These are phyloP conservation scores for Didymellaceae sp. DNA, from an alignment of 2,329 filamentous ascomycete genomes.

Conservation along the genomic window DNA sequence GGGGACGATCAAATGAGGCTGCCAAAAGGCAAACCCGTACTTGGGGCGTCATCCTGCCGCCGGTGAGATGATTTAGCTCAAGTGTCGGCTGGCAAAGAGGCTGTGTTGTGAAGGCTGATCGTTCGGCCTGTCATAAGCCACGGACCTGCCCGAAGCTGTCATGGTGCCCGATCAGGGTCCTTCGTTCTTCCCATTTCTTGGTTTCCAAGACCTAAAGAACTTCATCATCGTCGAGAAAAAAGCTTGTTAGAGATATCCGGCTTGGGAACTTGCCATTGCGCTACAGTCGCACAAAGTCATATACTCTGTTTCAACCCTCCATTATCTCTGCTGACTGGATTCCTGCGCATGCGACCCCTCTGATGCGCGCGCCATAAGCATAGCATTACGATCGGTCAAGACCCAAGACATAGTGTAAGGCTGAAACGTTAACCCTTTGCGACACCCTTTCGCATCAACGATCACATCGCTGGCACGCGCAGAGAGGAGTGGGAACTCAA, in stretches of 20 bases:
- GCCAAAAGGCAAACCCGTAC: conserved; percentile 6
- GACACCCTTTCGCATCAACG: background rate
- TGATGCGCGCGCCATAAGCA: background rate
- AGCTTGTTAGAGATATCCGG: no score
- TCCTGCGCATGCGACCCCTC: background rate
- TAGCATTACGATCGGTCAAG: background rate
- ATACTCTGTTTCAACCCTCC: background rate
- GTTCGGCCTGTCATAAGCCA: conserved; percentile 7
- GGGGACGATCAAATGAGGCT: conserved; percentile 24
- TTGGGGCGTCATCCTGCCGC: conserved; percentile 12
- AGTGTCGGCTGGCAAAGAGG: conserved; percentile 13
- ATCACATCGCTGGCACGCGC: background rate
- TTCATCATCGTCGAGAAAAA: no score
- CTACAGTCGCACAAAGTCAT: background rate
- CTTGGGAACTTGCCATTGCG: no score
- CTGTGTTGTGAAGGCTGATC: conserved; percentile 13
- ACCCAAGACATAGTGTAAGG: background rate
- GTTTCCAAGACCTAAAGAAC: background rate
- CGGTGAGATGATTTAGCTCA: conserved; percentile 25
- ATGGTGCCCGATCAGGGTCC: background rate
- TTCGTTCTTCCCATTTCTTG: background rate
- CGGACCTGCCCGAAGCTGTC: conserved; percentile 1
- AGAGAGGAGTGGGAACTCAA: no score
- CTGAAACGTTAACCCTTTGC: background rate
- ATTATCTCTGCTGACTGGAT: background rate